A percentile compares a stretch with the other conserved stretches of the same genome.
phyloP scores from a whole-genome alignment of 169 alveolate species.

The Eimeria tenella region DNA sequence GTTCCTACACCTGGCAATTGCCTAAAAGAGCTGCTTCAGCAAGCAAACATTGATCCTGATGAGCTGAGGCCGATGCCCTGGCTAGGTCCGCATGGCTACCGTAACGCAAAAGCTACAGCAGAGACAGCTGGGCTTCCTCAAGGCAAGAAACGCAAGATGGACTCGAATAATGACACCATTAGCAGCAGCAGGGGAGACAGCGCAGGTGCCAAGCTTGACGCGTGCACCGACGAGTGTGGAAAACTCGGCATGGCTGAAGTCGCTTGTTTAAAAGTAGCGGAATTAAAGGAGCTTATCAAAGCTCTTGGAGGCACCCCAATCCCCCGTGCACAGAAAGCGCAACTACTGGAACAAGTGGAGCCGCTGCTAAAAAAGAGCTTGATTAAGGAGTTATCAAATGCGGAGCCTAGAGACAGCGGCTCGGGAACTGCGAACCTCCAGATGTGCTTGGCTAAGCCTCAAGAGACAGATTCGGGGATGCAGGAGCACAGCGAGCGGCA shows the following conservation, averaged over 20 bases:
- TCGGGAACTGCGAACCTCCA: background rate
- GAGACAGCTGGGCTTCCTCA: background rate
- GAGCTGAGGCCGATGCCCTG: slow-evolving; percentile 70
- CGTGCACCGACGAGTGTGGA: slow-evolving; percentile 17
- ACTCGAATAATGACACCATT: slow-evolving; percentile 34
- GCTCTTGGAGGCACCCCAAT: slow-evolving; percentile 41
- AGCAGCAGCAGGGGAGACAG: slow-evolving; percentile 41
- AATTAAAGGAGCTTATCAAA: slow-evolving; percentile 55
- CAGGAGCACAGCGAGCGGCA: background rate
- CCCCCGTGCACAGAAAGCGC: slow-evolving; percentile 33
- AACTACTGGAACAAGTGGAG: slow-evolving; percentile 57
- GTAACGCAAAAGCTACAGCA: slow-evolving; percentile 55
- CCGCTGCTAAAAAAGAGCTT: slow-evolving; percentile 34
- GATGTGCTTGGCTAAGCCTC: background rate
- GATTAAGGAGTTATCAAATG: background rate
- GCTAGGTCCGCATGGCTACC: slow-evolving; percentile 75
- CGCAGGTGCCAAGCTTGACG: slow-evolving; percentile 57
- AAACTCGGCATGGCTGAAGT: slow-evolving; percentile 44
- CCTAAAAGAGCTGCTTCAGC: slow-evolving; percentile 80
- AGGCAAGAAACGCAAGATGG: slow-evolving; percentile 34
- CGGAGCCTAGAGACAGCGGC: background rate
- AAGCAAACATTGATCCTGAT: slow-evolving; percentile 77
- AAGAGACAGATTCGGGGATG: background rate
- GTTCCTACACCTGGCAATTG: slow-evolving; percentile 85
- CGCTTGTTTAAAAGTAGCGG: slow-evolving; percentile 56